Conservation (phyloP, 768 basidiomycete genomes). For the Mycena venus region DNA sequence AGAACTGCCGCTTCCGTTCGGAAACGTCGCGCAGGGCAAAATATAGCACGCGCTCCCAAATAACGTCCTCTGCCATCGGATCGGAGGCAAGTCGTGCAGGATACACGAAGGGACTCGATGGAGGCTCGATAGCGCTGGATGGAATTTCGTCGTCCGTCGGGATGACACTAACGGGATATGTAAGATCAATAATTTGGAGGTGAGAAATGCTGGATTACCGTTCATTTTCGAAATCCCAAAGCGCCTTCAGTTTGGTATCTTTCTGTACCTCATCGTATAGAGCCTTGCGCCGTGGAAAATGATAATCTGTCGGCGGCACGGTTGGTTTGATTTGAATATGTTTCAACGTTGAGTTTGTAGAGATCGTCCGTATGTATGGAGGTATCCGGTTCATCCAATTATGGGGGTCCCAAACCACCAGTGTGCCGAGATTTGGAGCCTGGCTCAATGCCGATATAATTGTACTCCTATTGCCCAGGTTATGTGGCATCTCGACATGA, state of each 20-base stretch:
- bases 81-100: conserved; percentile 1
- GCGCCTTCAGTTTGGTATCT: background rate
- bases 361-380: background rate
- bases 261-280: background rate
- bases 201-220: background rate
- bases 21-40: background rate
- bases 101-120: background rate
- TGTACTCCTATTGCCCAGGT: background rate
- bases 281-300: background rate
- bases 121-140: background rate
- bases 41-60: conserved; percentile 16
- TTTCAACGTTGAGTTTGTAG: background rate
- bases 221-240: background rate
- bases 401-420: background rate
- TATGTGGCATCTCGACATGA: background rate
- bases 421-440: background rate
- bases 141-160: background rate
- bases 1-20: background rate
- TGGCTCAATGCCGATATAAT: background rate
- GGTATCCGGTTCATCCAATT: background rate
- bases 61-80: background rate
- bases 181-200: background rate
- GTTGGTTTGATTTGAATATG: background rate
- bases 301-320: background rate
- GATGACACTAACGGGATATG: background rate